Base-by-base conservation (phyloP, 768 basidiomycete species). In the Cyclocybe aegerita region DNA sequence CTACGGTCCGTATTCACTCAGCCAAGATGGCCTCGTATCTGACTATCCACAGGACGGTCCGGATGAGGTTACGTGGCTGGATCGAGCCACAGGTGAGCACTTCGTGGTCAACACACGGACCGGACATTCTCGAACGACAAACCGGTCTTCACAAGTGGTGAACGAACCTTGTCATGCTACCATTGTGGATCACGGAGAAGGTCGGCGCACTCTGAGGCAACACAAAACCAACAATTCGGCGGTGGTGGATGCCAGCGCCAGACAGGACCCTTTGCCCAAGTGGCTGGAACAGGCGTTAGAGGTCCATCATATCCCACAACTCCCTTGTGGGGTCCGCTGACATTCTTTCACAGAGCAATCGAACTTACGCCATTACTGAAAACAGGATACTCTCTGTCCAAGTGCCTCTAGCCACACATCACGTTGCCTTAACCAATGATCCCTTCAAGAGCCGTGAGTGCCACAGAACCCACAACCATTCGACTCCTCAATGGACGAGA, bases 41-140 rank as follows among this genome's bases (percentile, higher is more conserved):
- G 56, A 34, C 38, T n/a, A 37, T 52, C 17, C 48, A 39, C 46
- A 66, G 64, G 53, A 53, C 39, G 64, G 59, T 45, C 52, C 62
- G 17, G 58, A 69, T 43, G 70, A 75, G 52, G 63, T 79, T 37
- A 42, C 68, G 15, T 89, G 88, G 87, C 77, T 68, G 30, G 87
- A 93, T 69, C 78, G 81, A n/a, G 65, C 57, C 10, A 87, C 84
- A 4, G 77, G 80, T 10, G 71, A 82, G 61, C 67, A 64, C 2
- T 86, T 83, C 60, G 50, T 79, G n/a, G 68, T 91, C 11, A 81
- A 93, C 60, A 61, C 65, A n/a, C 75, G 81, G 45, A 89, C 86
- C 8, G 88, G 88, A 8, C 82, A 89, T 62, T 90, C 86, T 30
- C 68, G 65, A 53, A 53, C 53, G 29, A 54, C 49, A 40, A 43